Conservation (phyloP, 2,329 filamentous ascomycete genomes). For the Sclerotinia spermophila region DNA sequence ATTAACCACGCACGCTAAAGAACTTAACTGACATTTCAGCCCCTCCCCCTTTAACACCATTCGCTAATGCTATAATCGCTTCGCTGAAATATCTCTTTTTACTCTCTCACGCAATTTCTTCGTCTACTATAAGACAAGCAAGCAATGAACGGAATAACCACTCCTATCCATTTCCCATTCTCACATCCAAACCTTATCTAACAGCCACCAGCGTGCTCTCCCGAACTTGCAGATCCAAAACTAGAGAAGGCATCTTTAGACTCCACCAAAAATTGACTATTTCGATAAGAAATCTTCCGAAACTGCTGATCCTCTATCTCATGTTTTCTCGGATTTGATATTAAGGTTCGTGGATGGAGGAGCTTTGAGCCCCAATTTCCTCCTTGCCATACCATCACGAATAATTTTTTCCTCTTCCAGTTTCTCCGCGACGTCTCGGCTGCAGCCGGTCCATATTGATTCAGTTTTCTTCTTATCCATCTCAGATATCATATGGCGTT, state of each 20-base stretch:
- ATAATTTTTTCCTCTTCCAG: background rate
- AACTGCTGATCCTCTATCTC: background rate
- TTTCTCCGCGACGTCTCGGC: background rate
- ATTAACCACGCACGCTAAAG: background rate
- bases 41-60: background rate
- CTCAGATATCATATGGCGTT: background rate
- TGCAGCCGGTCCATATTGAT: background rate
- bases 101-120: background rate
- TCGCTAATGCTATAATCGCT: background rate
- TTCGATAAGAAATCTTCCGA: background rate
- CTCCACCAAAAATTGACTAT: background rate
- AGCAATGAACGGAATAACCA: fast-evolving
- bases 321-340: background rate
- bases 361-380: background rate
- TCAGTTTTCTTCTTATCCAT: background rate
- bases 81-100: background rate
- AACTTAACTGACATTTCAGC: background rate
- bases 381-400: background rate
- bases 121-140: background rate
- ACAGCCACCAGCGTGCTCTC: background rate
- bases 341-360: background rate
- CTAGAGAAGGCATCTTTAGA: background rate
- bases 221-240: background rate
- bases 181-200: background rate
- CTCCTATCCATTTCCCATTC: fast-evolving